Evolutionary conservation across 202 grass and related monocot genomes (phyloP).

Genomic region (Zizania palustris): DNA sequence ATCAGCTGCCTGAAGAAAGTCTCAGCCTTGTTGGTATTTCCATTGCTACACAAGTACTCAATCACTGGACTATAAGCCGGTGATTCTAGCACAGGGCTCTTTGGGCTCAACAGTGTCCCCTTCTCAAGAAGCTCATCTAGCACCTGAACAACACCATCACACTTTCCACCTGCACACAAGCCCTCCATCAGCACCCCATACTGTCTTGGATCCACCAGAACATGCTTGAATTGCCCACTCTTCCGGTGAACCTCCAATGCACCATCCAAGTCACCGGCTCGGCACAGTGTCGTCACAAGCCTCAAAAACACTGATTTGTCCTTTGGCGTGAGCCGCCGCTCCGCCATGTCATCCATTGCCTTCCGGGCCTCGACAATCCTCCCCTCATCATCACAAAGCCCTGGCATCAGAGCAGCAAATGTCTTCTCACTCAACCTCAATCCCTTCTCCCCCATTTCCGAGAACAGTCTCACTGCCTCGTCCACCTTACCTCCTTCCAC

Average conservation of each 20-base stretch:
- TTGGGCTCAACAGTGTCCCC: slow-evolving; percentile 63
- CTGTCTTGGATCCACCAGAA: slow-evolving; percentile 61
- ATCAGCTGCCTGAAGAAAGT: slow-evolving; percentile 94
- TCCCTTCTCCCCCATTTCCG: slow-evolving; percentile 74
- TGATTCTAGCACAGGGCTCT: slow-evolving; percentile 60
- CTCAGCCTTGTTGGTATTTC: slow-evolving; percentile 74
- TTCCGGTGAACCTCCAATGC: slow-evolving; percentile 80
- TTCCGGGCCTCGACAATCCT: slow-evolving; percentile 59
- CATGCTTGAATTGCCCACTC: slow-evolving; percentile 68
- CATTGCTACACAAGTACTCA: slow-evolving; percentile 67
- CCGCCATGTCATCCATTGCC: slow-evolving; percentile 70
- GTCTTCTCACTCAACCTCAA: slow-evolving; percentile 88
- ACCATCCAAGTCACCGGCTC: slow-evolving; percentile 76
- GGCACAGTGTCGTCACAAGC: slow-evolving; percentile 69
- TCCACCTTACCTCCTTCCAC: slow-evolving; percentile 56
- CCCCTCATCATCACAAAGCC: slow-evolving; percentile 72
- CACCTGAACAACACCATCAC: slow-evolving; percentile 56
- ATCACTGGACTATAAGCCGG: slow-evolving; percentile 72
- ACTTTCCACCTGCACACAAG: slow-evolving; percentile 70
- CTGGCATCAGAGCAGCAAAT: slow-evolving; percentile 82
- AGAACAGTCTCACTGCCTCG: slow-evolving; percentile 63
- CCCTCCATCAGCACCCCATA: slow-evolving; percentile 79
- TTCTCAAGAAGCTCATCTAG: slow-evolving; percentile 88
- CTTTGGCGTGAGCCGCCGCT: slow-evolving; percentile 70
- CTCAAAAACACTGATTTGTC: slow-evolving; percentile 82